Percentiles rank a stretch among this genome's conserved stretches.
These are phyloP conservation scores for Picea abies DNA, from an alignment of 83 land plant genomes.

Conservation along the genomic window DNA sequence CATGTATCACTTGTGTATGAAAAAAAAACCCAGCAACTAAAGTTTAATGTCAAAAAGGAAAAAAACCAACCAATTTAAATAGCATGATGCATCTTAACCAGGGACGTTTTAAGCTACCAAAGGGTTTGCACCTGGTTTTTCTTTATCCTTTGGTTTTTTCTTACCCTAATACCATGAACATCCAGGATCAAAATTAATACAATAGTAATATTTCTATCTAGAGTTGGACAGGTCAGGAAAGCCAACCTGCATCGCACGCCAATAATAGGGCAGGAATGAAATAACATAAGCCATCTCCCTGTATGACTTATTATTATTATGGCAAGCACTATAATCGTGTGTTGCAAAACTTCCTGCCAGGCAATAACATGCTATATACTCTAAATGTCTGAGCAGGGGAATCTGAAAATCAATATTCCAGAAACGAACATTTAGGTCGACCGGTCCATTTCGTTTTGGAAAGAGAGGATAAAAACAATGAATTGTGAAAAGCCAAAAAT, in stretches of 20 bases:
- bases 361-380: constrained; percentile 66
- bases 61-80: too few relatives aligned
- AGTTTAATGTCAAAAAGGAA: too few relatives aligned
- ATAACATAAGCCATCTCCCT: constrained; percentile 67
- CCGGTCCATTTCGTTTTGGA: neutral
- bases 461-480: neutral
- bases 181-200: neutral
- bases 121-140: too few relatives aligned
- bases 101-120: too few relatives aligned
- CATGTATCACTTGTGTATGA: too few relatives aligned
- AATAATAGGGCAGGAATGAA: constrained; percentile 77
- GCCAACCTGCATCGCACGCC: constrained; percentile 85
- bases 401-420: constrained; percentile 39
- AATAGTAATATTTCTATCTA: neutral
- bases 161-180: neutral
- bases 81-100: too few relatives aligned
- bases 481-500: neutral
- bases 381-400: constrained; percentile 67
- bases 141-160: too few relatives aligned
- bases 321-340: constrained; percentile 45
- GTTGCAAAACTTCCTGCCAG: constrained; percentile 42
- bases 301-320: constrained; percentile 37
- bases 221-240: neutral
- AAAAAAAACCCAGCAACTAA: too few relatives aligned
- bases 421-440: neutral